Evolutionary conservation across 2,329 filamentous ascomycete species (phyloP), one percentile per base, ranked within the genome.

Genomic region (Colletotrichum incanum): DNA sequence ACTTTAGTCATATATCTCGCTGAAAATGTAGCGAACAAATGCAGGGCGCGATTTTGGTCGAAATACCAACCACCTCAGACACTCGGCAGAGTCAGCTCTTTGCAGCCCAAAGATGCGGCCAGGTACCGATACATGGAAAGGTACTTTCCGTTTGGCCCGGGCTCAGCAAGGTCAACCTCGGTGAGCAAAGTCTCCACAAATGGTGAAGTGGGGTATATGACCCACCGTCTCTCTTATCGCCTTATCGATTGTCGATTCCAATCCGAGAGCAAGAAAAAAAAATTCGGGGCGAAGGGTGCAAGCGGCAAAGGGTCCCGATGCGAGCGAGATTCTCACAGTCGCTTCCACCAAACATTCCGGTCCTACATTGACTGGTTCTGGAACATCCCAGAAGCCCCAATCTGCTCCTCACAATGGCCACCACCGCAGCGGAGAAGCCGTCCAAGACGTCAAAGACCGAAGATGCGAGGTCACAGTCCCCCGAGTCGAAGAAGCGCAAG

Each of bases 401-500:
- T 9, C 4, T 4, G 3, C 9, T 20, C 31, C 12, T 50, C 23
- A 31, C 18, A 39, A 71, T 72, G 69, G 59, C 69, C 3, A 69
- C 69, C 54, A 54, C 65, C 20, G 52, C 63, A 50, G 6, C 58
- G 31, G 60, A 68, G 58, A 67, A 63, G 49, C 45, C 54, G 37
- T 50, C 45, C 7, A 67, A 67, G 65, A 28, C 26, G 52, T 5
- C 37, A 34, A 54, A 52, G 65, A 45, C 49, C 55, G 45, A 67
- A 37, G 47, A 43, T 50, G 47, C 65, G 56, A 43, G 47, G 11
- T 23, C 47, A 61, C 64, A 65, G 37, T 61, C 77, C 49, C 78
- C 80, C 37, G 47, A 54, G 12, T 84, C 85, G 68, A 93, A 89
- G 80, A 94, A 97, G 85, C 93, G 93, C 82, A 96, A 96, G 83